Evolutionary conservation across 768 basidiomycete genomes (phyloP).

Genomic region (Collybiopsis luxurians): DNA sequence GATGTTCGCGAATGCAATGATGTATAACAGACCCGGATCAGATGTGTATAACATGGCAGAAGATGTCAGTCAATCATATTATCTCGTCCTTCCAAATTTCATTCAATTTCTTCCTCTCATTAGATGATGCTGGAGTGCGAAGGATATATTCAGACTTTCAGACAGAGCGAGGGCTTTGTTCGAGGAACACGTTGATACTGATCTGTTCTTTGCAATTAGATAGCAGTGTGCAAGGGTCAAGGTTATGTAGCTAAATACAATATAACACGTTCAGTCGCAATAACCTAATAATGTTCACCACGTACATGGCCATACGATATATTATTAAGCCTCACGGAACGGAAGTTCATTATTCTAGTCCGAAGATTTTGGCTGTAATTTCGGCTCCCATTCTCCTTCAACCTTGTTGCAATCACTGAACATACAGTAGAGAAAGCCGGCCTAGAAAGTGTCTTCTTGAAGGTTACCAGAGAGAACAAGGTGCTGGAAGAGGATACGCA

Average conservation of each 20-base stretch:
- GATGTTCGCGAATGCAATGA: conserved; percentile 97
- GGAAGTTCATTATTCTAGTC: neutral
- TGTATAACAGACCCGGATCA: conserved; percentile 88
- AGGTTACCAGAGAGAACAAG: conserved; percentile 62
- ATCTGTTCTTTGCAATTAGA: too few relatives aligned
- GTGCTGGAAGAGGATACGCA: conserved; percentile 42
- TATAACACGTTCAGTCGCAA: too few relatives aligned
- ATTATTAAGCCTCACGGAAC: too few relatives aligned
- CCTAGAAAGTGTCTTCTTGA: conserved; percentile 70
- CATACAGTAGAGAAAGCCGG: conserved; percentile 71
- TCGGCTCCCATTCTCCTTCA: conserved; percentile 12
- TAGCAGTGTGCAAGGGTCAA: too few relatives aligned
- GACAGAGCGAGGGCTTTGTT: conserved; percentile 74
- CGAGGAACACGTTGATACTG: conserved; percentile 26
- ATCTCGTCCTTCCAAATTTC: neutral
- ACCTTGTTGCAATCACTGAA: conserved; percentile 53
- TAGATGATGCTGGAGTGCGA: conserved; percentile 82
- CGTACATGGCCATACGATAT: too few relatives aligned
- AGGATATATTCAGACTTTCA: conserved; percentile 60
- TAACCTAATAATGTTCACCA: too few relatives aligned
- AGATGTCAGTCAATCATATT: conserved; percentile 57
- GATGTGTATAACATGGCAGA: conserved; percentile 90
- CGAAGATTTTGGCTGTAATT: conserved; percentile 6
- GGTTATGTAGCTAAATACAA: too few relatives aligned
- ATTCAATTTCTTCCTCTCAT: conserved; percentile 2